These are phyloP conservation scores for Alternaria sp. DNA, from an alignment of 2,329 filamentous ascomycete genomes.

Conservation along the genomic window DNA sequence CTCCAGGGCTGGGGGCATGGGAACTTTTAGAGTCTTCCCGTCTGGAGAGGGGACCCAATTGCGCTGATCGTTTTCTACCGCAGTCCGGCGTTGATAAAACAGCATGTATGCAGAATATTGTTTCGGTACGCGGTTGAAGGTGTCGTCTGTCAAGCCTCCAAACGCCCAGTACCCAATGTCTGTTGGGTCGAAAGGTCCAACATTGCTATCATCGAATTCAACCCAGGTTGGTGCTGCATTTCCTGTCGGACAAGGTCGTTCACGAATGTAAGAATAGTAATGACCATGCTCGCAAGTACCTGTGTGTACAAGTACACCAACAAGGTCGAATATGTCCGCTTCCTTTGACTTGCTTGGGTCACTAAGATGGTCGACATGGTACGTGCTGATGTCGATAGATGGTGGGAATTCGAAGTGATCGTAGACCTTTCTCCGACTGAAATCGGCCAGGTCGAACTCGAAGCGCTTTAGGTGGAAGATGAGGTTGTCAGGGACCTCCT, in stretches of 20 bases:
- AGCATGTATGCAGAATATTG: conserved; percentile 88
- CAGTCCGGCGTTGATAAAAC: conserved; percentile 86
- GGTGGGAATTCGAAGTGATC: conserved; percentile 90
- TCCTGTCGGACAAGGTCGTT: conserved; percentile 67
- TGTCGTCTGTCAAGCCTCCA: conserved; percentile 51
- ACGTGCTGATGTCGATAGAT: conserved; percentile 85
- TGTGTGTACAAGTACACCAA: conserved; percentile 92
- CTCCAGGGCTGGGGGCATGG: conserved; percentile 56
- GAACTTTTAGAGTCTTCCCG: conserved; percentile 57
- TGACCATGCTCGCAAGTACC: conserved; percentile 94
- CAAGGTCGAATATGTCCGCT: conserved; percentile 87
- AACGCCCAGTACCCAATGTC: conserved; percentile 81
- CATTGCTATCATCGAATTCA: conserved; percentile 92
- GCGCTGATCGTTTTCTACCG: conserved; percentile 57
- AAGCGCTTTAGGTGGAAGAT: conserved; percentile 95
- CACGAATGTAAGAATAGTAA: conserved; percentile 94
- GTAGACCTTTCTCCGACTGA: conserved; percentile 91
- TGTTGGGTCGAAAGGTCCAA: conserved; percentile 75
- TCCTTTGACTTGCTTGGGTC: conserved; percentile 63
- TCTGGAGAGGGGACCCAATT: conserved; percentile 51
- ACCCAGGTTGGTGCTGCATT: conserved; percentile 70
- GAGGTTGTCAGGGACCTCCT: conserved; percentile 89
- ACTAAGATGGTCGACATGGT: conserved; percentile 85
- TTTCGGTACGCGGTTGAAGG: conserved; percentile 40
- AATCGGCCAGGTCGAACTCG: conserved; percentile 78